Evolutionary conservation across 768 basidiomycete genomes (phyloP), one percentile per base, ranked within the genome.

Genomic region (Russula foetens): DNA sequence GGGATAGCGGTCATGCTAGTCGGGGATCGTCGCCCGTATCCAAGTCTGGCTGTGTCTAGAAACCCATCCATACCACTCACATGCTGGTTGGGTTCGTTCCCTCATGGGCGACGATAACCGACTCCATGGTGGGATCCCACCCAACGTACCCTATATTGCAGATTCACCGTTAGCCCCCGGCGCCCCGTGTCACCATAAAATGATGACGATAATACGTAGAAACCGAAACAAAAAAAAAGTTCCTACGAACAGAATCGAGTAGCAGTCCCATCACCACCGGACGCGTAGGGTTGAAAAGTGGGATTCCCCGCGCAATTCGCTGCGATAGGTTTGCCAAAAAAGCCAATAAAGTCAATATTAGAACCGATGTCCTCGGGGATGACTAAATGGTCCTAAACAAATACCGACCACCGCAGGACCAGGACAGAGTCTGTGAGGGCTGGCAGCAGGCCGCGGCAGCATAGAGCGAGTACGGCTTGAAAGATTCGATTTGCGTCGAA

Each of bases 41-140:
- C n/a, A n/a, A n/a, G n/a, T n/a, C n/a, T n/a, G n/a, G n/a, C n/a
- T n/a, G n/a, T n/a, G n/a, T n/a, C n/a, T n/a, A n/a, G n/a, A n/a
- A n/a, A n/a, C n/a, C n/a, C n/a, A n/a, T n/a, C n/a, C 8, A 35
- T 7, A 11, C 35, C 8, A 57, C 76, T 69, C 63, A 84, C 83
- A 85, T 65, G 59, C 80, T 68, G 0, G 72, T 76, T 7, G 83
- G 80, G 60, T 85, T 80, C 6, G 84, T 85, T 17, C 84, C 84
- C 67, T 85, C 75, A 63, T 84, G 84, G 1, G 79, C 79, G 8
- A 85, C 81, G n/a, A 85, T 76, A 39, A 84, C 75, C 3, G 81
- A 73, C 57, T 77, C 74, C 60, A 78, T 70, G 7, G 71, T 62
- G 1, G 79, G 77, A 75, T 80, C 83, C 64, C 79, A 83, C 7